These are phyloP conservation scores for Nannochloropsis salina DNA, from an alignment of 108 stramenopile genomes.

Conservation along the genomic window DNA sequence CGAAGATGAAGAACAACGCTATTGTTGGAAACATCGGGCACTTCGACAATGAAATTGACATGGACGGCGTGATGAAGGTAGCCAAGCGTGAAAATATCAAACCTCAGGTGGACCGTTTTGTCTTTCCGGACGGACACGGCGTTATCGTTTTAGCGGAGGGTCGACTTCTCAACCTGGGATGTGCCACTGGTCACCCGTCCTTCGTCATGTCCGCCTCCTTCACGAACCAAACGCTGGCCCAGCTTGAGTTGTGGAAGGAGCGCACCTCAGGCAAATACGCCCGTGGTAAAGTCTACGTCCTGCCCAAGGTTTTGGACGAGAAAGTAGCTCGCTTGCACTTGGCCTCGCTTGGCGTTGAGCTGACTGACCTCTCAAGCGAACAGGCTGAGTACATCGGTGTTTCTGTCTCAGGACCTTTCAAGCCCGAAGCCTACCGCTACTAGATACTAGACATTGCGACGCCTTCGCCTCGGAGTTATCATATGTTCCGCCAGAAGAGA, in stretches of 20 bases:
- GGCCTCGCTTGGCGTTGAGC: constrained; percentile 85
- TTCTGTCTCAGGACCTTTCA: constrained; percentile 87
- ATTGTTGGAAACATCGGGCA: constrained; percentile 99
- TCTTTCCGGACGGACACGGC: constrained; percentile 81
- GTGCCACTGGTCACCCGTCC: constrained; percentile 99
- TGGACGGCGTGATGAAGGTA: constrained; percentile 78
- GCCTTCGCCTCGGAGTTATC: too few species aligned
- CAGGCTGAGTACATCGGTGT: constrained; percentile 97
- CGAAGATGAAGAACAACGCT: constrained; percentile 99
- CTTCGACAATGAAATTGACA: constrained; percentile 99
- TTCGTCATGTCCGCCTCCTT: constrained; percentile 99
- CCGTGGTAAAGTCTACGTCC: constrained; percentile 91
- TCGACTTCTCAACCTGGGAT: constrained; percentile 98
- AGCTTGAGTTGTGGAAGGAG: constrained; percentile 96
- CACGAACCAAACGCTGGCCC: constrained; percentile 99
- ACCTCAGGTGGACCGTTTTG: constrained; percentile 98
- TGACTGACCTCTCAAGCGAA: constrained; percentile 79
- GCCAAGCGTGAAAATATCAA: constrained; percentile 97
- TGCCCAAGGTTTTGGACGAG: constrained; percentile 97
- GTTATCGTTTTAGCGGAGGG: constrained; percentile 97
- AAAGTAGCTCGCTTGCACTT: constrained; percentile 98
- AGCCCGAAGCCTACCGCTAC: constrained; percentile 98
- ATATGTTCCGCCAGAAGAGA: too few species aligned
- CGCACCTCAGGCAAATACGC: constrained; percentile 84
- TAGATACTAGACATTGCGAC: constrained; percentile 59